Conservation (phyloP, 768 basidiomycete species). For the Auricularia cornea region DNA sequence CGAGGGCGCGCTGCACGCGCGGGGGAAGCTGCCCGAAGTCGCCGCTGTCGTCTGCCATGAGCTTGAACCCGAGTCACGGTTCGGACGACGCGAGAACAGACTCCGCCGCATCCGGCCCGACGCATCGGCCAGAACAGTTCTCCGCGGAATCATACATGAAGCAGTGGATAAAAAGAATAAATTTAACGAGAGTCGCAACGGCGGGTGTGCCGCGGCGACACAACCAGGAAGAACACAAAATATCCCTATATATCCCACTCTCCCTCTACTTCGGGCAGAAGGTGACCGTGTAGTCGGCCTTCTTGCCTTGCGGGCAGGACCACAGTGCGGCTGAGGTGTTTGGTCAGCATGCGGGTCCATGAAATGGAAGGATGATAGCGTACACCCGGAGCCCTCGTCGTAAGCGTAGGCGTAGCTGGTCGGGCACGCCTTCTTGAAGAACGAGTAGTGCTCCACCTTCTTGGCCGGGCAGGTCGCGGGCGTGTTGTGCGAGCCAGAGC, state of each 20-base stretch:
- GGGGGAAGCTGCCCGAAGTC: background rate
- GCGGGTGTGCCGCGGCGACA: too few relatives aligned
- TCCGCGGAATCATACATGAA: too few relatives aligned
- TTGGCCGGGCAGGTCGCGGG: background rate
- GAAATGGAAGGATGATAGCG: background rate
- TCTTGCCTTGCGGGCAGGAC: background rate
- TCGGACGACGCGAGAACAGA: too few relatives aligned
- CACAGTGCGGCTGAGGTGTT: background rate
- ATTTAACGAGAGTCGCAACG: too few relatives aligned
- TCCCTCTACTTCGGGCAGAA: background rate
- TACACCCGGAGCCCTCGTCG: background rate
- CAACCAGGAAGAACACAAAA: too few relatives aligned
- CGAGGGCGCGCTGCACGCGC: background rate
- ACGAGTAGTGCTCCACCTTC: background rate
- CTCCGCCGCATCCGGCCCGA: too few relatives aligned
- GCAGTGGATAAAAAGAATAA: too few relatives aligned
- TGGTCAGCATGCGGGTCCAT: background rate
- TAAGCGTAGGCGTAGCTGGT: background rate
- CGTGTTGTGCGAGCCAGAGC: background rate
- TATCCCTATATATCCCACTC: too few relatives aligned
- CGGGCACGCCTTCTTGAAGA: background rate
- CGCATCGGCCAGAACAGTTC: too few relatives aligned
- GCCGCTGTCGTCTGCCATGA: background rate
- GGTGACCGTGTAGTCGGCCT: background rate
- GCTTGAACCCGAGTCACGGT: background rate